Evolutionary conservation across 805 yeast species (phyloP), one percentile per base, ranked within the genome.

Genomic region (Starmerella roubikii): DNA sequence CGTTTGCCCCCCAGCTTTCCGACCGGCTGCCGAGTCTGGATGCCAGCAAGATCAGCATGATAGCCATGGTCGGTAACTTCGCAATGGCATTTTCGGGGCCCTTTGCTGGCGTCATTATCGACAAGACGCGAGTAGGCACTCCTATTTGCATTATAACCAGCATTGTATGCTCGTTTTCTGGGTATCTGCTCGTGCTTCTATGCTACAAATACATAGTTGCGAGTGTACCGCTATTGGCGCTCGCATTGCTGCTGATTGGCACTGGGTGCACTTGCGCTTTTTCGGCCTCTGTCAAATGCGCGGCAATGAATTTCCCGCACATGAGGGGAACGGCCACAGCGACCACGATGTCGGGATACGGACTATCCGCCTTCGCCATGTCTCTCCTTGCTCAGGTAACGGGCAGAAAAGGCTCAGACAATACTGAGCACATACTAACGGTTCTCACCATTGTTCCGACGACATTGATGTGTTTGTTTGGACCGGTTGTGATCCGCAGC

Each of bases 1-100:
- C 83, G 1, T 81, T 74, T 55, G 77, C 84, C 28, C 88, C 93
- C 0, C 91, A 81, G 54, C 64, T 79, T 39, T 81, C 85, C 1
- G 57, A 56, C 22, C 64, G 65, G 37, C 65, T 81, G 38, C 59
- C 60, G 17, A n/a, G 10, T 10, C 72, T 81, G 48, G 54, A 72
- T 1, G 83, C 81, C 2, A 66, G 81, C 0, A 69, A 76, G 38
- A 65, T 80, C 4, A 73, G 85, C 4, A 53, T 66, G 22, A 67
- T 80, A 3, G 86, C 84, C 2, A 68, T 78, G 51, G 55, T 69
- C 7, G 93, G 88, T 1, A 71, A 77, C 25, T 58, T 79, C 28
- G 84, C 86, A 0, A 63, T 64, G 49, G 66, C 77, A 3, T 62
- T 80, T 3, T 56, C 72, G 1, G 91, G 91, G 0, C 83, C 91